A percentile compares a stretch with the other conserved stretches of the same genome.
Conservation (phyloP, 352 stramenopile genomes). For the Pythium brachiatum region DNA sequence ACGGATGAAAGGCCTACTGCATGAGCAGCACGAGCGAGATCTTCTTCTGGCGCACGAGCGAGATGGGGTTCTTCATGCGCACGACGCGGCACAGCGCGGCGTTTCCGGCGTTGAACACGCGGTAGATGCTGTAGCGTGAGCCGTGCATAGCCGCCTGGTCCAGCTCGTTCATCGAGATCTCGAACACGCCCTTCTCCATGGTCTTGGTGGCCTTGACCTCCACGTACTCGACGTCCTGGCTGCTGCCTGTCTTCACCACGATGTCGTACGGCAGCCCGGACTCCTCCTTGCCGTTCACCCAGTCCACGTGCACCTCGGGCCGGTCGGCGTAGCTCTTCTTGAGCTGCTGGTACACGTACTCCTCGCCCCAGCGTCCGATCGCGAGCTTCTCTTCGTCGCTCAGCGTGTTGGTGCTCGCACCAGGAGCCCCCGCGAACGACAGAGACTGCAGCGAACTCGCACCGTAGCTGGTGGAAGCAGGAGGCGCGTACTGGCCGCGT, state of each 20-base stretch:
- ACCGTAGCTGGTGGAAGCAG: background rate
- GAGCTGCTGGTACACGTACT: slow-evolving; percentile 81
- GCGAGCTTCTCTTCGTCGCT: slow-evolving; percentile 70
- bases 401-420: slow-evolving; percentile 43
- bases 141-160: slow-evolving; percentile 77
- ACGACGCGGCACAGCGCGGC: slow-evolving; percentile 67
- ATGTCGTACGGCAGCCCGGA: slow-evolving; percentile 84
- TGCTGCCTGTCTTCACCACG: slow-evolving; percentile 39
- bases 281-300: slow-evolving; percentile 80
- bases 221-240: slow-evolving; percentile 67
- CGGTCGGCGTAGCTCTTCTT: slow-evolving; percentile 38
- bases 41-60: slow-evolving; percentile 79
- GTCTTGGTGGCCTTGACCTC: slow-evolving; percentile 87
- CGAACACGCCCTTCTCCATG: slow-evolving; percentile 85
- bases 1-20: slow-evolving; percentile 37
- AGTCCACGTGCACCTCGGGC: slow-evolving; percentile 42
- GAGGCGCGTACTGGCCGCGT: background rate
- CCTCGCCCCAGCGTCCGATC: slow-evolving; percentile 81
- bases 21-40: slow-evolving; percentile 79
- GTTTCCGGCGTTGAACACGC: slow-evolving; percentile 83
- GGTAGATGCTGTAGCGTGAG: slow-evolving; percentile 81
- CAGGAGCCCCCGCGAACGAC: slow-evolving; percentile 3
- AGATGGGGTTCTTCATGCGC: slow-evolving; percentile 81
- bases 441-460: slow-evolving; percentile 11
- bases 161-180: slow-evolving; percentile 90